phyloP scores from a whole-genome alignment of 345 rosid species.

The Boechera retrofracta region DNA sequence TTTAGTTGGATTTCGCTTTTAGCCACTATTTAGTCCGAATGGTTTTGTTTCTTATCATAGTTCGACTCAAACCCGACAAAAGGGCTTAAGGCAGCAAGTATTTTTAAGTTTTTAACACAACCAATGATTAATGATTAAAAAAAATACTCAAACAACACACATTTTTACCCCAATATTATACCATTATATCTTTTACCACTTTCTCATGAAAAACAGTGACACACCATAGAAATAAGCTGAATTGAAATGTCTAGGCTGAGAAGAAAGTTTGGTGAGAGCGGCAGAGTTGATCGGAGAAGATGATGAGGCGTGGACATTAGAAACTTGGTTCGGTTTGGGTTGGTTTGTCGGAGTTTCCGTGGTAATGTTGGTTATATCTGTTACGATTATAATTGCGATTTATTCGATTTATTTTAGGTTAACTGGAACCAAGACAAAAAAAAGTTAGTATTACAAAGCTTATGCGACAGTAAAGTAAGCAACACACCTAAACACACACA shows the following conservation, averaged over 20 bases:
- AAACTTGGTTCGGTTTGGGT: conserved; percentile 6
- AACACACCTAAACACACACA: conserved; percentile 22
- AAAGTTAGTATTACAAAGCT: background rate
- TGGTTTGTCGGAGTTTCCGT: background rate
- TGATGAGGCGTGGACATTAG: conserved; percentile 19
- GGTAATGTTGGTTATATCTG: background rate
- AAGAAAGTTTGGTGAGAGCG: background rate
- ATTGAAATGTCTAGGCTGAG: conserved; percentile 3
- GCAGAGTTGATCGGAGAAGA: background rate
- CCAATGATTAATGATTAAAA: background rate
- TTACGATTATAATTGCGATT: background rate
- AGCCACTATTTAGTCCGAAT: conserved; percentile 9
- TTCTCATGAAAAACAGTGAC: conserved; percentile 22
- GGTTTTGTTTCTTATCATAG: background rate
- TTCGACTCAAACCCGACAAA: background rate
- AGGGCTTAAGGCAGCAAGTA: background rate
- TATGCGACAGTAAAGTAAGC: background rate
- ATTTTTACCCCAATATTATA: background rate
- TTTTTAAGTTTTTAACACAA: background rate
- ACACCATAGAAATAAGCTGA: background rate
- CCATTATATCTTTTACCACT: background rate
- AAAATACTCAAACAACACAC: background rate
- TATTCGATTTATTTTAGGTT: background rate
- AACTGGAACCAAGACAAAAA: background rate
- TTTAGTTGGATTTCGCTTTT: conserved; percentile 18